Base-by-base conservation (phyloP, 2,329 filamentous ascomycete genomes). In the Colletotrichum tamarilloi region DNA sequence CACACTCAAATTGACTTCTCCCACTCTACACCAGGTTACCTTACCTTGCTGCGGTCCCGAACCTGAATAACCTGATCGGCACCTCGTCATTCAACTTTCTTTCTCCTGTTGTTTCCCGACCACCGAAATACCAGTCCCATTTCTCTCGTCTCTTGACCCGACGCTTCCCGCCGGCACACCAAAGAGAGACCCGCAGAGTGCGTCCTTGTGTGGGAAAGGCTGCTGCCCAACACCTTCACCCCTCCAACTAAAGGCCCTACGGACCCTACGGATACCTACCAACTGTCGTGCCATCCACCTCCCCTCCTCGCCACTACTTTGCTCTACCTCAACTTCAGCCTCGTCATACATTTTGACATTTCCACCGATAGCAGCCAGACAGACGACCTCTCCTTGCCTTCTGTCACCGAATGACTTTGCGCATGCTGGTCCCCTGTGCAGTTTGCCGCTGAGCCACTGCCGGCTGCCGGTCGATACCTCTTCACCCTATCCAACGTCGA, bases 381-480 rank as follows among this genome's bases (percentile, higher is more conserved):
- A 8, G n/a, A 53, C n/a, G 28, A n/a, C 28, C 14, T 49, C 22
- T 19, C n/a, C 19, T 49, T 52, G 19, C 57, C 30, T 28, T 26
- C 5, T 32, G 26, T 6, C 58, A 56, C 46, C 66, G 66, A 67
- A 73, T 69, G 70, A 70, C 42, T 73, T 30, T 56, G 70, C 70
- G 70, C 70, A 65, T 70, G 70, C 42, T 38, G 32, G 53, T 32
- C 55, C 57, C 55, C 32, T 69, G 30, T 64, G 53, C 46, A 69
- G 70, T 60, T 35, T 60, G 70, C 66, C 67, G 70, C 70, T 73
- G 70, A 73, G 70, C 70, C 55, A 65, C 70, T 65, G 67, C 53
- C 66, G 49, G 66, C 67, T 60, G 70, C 55, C 42, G 66, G 59
- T 73, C 66, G 30, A 28, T 59, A 53, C 32, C 46, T 55, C 30